Evolutionary conservation across 1,139 yeast genomes (phyloP).

Genomic region (Keqinozyma sinolaborantium): DNA sequence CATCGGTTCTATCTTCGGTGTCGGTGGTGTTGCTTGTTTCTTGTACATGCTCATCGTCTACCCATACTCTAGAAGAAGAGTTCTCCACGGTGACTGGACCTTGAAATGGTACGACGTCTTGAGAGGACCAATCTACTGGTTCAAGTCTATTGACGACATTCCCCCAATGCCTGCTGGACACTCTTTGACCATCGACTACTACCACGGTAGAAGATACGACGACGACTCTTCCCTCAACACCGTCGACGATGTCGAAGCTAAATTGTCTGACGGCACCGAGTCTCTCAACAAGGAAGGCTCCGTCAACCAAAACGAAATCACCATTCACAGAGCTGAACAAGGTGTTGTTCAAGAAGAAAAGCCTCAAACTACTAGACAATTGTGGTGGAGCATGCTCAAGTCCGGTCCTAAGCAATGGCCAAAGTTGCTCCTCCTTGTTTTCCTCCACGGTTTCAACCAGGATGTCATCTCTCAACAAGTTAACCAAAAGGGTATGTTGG

Average conservation of each 20-base stretch:
- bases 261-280: conserved; percentile 11
- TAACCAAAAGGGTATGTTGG: conserved; percentile 23
- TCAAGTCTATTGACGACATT: conserved; percentile 52
- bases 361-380: conserved; percentile 28
- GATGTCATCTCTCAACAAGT: conserved; percentile 58
- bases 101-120: conserved; percentile 54
- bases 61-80: conserved; percentile 63
- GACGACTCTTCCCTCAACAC: conserved; percentile 6
- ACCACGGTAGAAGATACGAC: conserved; percentile 52
- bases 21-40: conserved; percentile 52
- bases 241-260: conserved; percentile 14
- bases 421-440: conserved; percentile 41
- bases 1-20: conserved; percentile 57
- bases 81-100: conserved; percentile 66
- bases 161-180: conserved; percentile 68
- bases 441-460: conserved; percentile 60
- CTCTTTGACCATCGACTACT: conserved; percentile 56
- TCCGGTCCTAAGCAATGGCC: conserved; percentile 56
- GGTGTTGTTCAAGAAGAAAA: conserved; percentile 4
- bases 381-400: conserved; percentile 41
- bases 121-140: conserved; percentile 56
- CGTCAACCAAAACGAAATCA: conserved; percentile 6
- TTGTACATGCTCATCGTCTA: conserved; percentile 53
- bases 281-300: conserved; percentile 9
- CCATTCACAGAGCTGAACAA: conserved; percentile 2